A percentile compares a stretch with the other conserved stretches of the same genome.
Evolutionary conservation across 495 filamentous ascomycete species (phyloP).

Genomic region (Penicillium paxilli): DNA sequence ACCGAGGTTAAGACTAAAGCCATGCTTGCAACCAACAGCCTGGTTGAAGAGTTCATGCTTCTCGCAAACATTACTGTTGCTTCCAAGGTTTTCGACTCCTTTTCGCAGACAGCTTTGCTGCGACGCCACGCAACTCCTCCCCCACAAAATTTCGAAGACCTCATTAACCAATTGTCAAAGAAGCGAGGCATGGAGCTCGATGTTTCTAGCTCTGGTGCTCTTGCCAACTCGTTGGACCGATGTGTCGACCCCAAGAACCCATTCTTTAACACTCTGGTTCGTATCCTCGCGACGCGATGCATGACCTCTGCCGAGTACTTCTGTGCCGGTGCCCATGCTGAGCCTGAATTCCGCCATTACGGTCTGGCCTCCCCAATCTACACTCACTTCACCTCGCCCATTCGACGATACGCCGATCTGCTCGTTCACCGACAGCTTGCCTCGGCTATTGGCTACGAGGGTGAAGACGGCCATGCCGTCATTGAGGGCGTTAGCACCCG

Average conservation of each 20-base stretch:
- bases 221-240: conserved; percentile 85
- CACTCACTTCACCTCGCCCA: conserved; percentile 97
- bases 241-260: conserved; percentile 83
- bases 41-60: conserved; percentile 99
- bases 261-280: conserved; percentile 97
- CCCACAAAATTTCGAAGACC: conserved; percentile 92
- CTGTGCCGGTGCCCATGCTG: conserved; percentile 85
- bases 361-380: conserved; percentile 95
- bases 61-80: conserved; percentile 96
- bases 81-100: conserved; percentile 79
- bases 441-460: conserved; percentile 89
- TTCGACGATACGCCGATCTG: conserved; percentile 93
- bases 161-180: conserved; percentile 82
- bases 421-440: conserved; percentile 92
- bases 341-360: conserved; percentile 94
- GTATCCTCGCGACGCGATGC: conserved; percentile 95
- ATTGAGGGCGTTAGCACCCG: conserved; percentile 71
- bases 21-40: conserved; percentile 91
- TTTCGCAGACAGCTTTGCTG: conserved; percentile 92
- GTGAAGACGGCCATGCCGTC: conserved; percentile 53
- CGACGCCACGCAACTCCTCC: conserved; percentile 90
- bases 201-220: conserved; percentile 81
- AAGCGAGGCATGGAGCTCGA: conserved; percentile 76
- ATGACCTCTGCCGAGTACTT: conserved; percentile 99
- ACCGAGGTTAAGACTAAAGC: conserved; percentile 90